These are phyloP conservation scores for Ophiostoma triangulosporum DNA, from an alignment of 2,329 filamentous ascomycete species.

Conservation along the genomic window DNA sequence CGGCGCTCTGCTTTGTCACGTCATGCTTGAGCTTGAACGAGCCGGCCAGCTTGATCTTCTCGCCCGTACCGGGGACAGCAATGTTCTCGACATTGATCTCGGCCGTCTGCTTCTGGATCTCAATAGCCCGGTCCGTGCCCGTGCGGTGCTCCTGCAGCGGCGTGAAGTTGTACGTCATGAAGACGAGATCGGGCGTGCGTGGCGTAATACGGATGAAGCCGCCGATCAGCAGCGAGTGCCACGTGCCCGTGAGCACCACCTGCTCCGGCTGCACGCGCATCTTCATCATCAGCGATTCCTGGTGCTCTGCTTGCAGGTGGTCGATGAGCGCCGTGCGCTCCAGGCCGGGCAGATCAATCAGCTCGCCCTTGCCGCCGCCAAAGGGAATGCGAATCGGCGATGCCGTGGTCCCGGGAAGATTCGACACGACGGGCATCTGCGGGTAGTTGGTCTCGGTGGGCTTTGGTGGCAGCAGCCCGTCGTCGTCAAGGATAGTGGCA, in stretches of 20 bases:
- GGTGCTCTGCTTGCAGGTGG: slow-evolving; percentile 54
- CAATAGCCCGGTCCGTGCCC: slow-evolving; percentile 63
- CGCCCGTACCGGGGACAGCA: slow-evolving; percentile 40
- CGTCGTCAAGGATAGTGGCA: slow-evolving; percentile 9
- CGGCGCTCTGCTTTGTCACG: slow-evolving; percentile 66
- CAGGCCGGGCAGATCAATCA: slow-evolving; percentile 85
- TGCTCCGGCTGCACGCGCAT: slow-evolving; percentile 61
- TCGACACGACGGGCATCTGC: slow-evolving; percentile 72
- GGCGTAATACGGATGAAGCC: slow-evolving; percentile 84
- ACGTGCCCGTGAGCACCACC: slow-evolving; percentile 50
- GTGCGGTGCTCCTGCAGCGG: slow-evolving; percentile 67
- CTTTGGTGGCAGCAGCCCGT: slow-evolving; percentile 57
- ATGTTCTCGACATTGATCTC: slow-evolving; percentile 51
- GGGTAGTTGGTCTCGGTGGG: slow-evolving; percentile 64
- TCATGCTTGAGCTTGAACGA: slow-evolving; percentile 65
- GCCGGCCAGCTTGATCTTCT: slow-evolving; percentile 56
- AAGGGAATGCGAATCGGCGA: slow-evolving; percentile 90
- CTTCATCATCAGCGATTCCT: slow-evolving; percentile 63
- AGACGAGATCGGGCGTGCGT: slow-evolving; percentile 44
- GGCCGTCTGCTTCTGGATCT: slow-evolving; percentile 52
- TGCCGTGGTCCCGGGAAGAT: slow-evolving; percentile 83
- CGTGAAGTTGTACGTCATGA: slow-evolving; percentile 79
- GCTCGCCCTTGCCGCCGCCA: slow-evolving; percentile 70
- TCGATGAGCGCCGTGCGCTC: slow-evolving; percentile 58
- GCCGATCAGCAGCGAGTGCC: slow-evolving; percentile 70